These are phyloP conservation scores for Drechmeria coniospora DNA, from an alignment of 2,329 filamentous ascomycete genomes.

Conservation along the genomic window DNA sequence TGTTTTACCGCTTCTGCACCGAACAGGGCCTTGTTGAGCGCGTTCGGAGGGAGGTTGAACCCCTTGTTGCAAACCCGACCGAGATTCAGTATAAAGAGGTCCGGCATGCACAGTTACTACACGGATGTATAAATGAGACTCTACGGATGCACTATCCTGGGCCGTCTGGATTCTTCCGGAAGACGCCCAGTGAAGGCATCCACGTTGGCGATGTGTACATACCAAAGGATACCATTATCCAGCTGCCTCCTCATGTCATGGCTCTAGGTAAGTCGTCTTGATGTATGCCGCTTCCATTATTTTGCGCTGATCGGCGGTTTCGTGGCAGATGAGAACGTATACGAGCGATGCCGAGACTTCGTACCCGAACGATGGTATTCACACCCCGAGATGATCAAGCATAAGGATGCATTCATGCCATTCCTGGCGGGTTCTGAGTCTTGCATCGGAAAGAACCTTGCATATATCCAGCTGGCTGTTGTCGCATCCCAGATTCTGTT, in stretches of 20 bases:
- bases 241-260: constrained; percentile 12
- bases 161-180: constrained; percentile 7
- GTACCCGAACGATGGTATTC: constrained; percentile 1
- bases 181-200: constrained; percentile 20
- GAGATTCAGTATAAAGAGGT: neutral
- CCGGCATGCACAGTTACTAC: constrained; percentile 1
- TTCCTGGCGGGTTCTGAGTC: constrained; percentile 1
- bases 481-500: constrained; percentile 1
- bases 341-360: constrained; percentile 1
- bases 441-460: constrained; percentile 2
- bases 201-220: constrained; percentile 13
- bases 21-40: neutral
- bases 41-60: constrained; percentile 1
- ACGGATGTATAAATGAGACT: constrained; percentile 2
- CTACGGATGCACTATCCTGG: constrained; percentile 2
- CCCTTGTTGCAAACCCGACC: neutral
- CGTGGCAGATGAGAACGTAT: constrained; percentile 1
- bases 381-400: neutral
- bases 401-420: constrained; percentile 2
- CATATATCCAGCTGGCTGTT: constrained; percentile 1
- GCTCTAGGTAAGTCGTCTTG: constrained; percentile 1
- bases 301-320: neutral
- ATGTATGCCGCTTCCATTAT: neutral
- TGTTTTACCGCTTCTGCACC: constrained; percentile 2
- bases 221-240: constrained; percentile 15